Percentiles rank a stretch among this genome's conserved stretches.
These are phyloP conservation scores for Tremella yokohamensis DNA, from an alignment of 768 basidiomycete species.

Conservation along the genomic window DNA sequence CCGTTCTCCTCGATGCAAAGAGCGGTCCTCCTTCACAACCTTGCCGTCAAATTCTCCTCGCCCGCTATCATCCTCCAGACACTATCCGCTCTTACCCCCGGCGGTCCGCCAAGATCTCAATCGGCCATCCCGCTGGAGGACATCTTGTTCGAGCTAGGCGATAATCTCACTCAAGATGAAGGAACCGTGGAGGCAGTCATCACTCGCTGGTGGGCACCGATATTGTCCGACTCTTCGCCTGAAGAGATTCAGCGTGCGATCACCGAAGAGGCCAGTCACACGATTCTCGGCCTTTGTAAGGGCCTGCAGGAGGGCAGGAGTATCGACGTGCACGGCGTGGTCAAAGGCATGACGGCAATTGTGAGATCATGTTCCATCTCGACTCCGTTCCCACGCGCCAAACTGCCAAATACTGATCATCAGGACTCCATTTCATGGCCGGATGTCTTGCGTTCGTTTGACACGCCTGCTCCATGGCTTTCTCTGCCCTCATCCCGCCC, in stretches of 20 bases:
- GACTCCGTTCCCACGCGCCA: not conserved
- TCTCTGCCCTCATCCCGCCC: constrained; percentile 87
- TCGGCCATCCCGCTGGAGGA: constrained; percentile 44
- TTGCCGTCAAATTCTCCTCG: constrained; percentile 46
- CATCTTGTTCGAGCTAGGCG: constrained; percentile 50
- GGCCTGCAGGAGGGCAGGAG: constrained; percentile 39
- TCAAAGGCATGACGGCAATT: constrained; percentile 42
- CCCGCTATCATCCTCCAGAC: constrained; percentile 48
- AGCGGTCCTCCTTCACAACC: constrained; percentile 30
- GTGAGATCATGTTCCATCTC: constrained; percentile 23
- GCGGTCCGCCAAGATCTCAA: constrained; percentile 41
- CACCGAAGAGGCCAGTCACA: constrained; percentile 34
- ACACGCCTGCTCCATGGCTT: constrained; percentile 74
- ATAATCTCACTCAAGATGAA: constrained; percentile 46
- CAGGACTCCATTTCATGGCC: constrained; percentile 60
- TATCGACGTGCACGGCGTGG: constrained; percentile 46
- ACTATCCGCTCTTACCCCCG: constrained; percentile 44
- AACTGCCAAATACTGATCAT: constrained; percentile 52
- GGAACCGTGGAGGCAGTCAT: constrained; percentile 47
- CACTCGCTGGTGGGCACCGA: constrained; percentile 47
- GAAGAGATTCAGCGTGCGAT: constrained; percentile 33
- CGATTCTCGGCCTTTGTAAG: constrained; percentile 39
- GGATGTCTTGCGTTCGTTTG: constrained; percentile 76
- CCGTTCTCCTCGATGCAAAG: constrained; percentile 38
- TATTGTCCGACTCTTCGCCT: constrained; percentile 25